Evolutionary conservation across 2,329 filamentous ascomycete genomes (phyloP).

Genomic region (Colletotrichum spaethianum): DNA sequence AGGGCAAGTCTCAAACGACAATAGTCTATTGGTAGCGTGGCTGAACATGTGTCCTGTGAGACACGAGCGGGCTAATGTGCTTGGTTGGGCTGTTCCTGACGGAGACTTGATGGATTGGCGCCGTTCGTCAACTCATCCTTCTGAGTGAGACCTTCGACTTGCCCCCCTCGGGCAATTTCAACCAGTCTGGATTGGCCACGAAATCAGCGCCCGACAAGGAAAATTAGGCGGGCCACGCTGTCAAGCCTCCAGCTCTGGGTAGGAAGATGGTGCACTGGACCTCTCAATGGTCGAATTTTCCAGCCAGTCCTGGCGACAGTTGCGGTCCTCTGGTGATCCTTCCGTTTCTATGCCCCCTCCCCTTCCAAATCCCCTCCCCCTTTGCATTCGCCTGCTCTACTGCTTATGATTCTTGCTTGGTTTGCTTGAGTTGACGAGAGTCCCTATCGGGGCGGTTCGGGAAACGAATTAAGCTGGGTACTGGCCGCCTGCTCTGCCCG

Average conservation of each 20-base stretch:
- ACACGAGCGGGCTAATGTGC: slow-evolving; percentile 1
- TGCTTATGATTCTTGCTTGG: slow-evolving; percentile 1
- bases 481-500: neutral
- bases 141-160: slow-evolving; percentile 1
- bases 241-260: slow-evolving; percentile 16
- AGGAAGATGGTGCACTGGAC: neutral
- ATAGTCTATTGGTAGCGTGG: slow-evolving; percentile 10
- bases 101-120: neutral
- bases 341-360: neutral
- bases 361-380: neutral
- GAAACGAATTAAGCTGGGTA: slow-evolving; percentile 28
- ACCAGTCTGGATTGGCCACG: slow-evolving; percentile 32
- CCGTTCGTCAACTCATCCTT: slow-evolving; percentile 10
- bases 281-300: neutral
- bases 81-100: neutral
- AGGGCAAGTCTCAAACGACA: neutral
- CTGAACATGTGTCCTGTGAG: slow-evolving; percentile 16
- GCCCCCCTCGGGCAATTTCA: slow-evolving; percentile 2
- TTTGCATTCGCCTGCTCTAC: neutral
- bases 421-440: slow-evolving; percentile 2
- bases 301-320: slow-evolving; percentile 9
- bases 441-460: neutral
- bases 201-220: slow-evolving; percentile 11
- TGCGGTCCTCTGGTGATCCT: neutral
- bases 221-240: slow-evolving; percentile 19